Base-by-base conservation (phyloP, 768 basidiomycete genomes). In the Mycena indigotica region DNA sequence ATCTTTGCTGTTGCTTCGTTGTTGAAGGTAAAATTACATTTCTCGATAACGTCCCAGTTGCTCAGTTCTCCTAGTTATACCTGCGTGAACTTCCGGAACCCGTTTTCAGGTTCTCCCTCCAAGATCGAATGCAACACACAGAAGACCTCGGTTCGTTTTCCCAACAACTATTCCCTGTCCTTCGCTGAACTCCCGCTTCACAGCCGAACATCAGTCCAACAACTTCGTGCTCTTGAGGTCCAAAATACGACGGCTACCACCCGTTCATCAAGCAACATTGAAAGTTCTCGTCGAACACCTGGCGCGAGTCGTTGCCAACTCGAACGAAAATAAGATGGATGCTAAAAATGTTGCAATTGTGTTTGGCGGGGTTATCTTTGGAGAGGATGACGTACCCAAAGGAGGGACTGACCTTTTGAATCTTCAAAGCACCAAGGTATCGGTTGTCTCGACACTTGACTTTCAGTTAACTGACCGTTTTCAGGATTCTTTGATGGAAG, bases 271-370 rank as follows among this genome's bases (percentile, higher is more conserved):
- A 65, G 88, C 89, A 5, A 92, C 92, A 0, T 80, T 96, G 58
- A 89, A 84, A 63, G 84, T 86, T 8, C 68, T 95, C 25, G 71
- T 95, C 19, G 94, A 95, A 61, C 95, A 96, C 70, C 82, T 97
- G 17, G 77, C 87, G 2, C 81, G 87, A 15, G 85, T 97, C 15
- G 82, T 85, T 2, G 75, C 85, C 21, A 48, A 48, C 4, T 77
- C 78, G 30, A 78, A 79, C 21, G 85, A 87, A 68, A 97, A 95
- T 69, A 96, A 95, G 73, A 97, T 97, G 95, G 95, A 94, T 65
- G 78, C 87, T 3, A 93, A 88, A 77, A 97, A 96, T 67, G 76
- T 97, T 23, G 91, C 93, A 3, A 95, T 97, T 46, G 87, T 95
- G 3, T 95, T 96, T 73, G 89, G 89, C 19, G 79, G 86, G 8